Conservation (phyloP, 2,329 filamentous ascomycete species). For the Annulohypoxylon truncatum region DNA sequence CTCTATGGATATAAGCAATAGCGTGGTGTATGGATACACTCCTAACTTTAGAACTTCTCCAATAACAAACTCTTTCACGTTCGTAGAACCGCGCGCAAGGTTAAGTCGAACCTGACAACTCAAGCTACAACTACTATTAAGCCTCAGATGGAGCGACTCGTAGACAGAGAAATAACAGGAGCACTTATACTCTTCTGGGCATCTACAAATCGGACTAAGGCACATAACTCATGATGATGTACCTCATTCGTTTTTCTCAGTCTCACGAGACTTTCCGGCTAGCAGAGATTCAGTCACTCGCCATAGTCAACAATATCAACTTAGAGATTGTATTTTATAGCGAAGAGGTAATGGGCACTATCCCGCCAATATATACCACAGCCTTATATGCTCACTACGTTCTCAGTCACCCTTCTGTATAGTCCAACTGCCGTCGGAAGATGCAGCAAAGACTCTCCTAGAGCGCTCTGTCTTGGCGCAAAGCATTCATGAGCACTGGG, state of each 20-base stretch:
- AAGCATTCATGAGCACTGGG: conserved; percentile 92
- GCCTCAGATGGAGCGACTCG: conserved; percentile 40
- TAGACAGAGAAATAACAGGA: conserved; percentile 10
- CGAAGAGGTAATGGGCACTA: conserved; percentile 70
- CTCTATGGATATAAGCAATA: conserved; percentile 11
- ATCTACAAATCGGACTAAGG: conserved; percentile 2
- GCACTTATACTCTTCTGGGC: conserved; percentile 8
- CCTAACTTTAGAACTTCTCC: conserved; percentile 18
- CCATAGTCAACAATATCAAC: conserved; percentile 72
- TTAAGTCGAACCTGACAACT: background rate
- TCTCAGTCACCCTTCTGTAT: conserved; percentile 87
- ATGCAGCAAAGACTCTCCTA: conserved; percentile 74
- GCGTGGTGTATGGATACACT: conserved; percentile 25
- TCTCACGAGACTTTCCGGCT: conserved; percentile 90
- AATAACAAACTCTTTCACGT: conserved; percentile 2
- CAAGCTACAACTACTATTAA: background rate
- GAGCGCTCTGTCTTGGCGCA: conserved; percentile 83
- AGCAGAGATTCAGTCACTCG: conserved; percentile 85
- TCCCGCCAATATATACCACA: background rate
- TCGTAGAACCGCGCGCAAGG: background rate
- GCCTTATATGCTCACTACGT: conserved; percentile 21
- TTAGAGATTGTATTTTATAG: conserved; percentile 81
- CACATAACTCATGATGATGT: conserved; percentile 67
- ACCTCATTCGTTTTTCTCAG: conserved; percentile 89
- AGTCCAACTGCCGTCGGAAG: conserved; percentile 73